These are phyloP conservation scores for Thymus mandschuricus DNA, from an alignment of 257 asterid species.

Conservation along the genomic window DNA sequence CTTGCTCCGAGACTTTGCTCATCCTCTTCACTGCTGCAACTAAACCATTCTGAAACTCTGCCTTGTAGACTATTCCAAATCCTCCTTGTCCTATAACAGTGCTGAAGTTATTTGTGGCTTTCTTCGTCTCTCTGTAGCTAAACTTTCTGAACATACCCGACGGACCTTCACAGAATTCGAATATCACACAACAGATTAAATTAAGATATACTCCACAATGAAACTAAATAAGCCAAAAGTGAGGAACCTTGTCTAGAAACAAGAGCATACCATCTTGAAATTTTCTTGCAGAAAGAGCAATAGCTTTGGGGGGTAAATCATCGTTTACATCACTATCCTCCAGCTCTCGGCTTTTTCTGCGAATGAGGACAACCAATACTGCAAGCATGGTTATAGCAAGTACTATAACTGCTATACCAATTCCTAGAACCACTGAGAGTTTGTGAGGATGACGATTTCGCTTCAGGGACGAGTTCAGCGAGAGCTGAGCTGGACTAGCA, in stretches of 20 bases:
- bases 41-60: conserved; percentile 68
- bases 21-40: conserved; percentile 85
- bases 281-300: conserved; percentile 55
- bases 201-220: conserved; percentile 19
- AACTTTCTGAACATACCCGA: conserved; percentile 76
- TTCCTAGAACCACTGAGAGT: conserved; percentile 59
- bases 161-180: conserved; percentile 60
- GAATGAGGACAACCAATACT: conserved; percentile 62
- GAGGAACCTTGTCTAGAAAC: conserved; percentile 22
- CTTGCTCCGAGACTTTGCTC: conserved; percentile 86
- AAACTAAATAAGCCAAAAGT: background rate
- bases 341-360: conserved; percentile 67
- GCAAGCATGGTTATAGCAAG: conserved; percentile 57
- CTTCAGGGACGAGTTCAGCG: conserved; percentile 42
- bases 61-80: conserved; percentile 87
- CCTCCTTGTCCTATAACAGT: conserved; percentile 91
- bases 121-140: conserved; percentile 85
- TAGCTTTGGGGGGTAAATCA: conserved; percentile 47
- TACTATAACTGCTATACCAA: conserved; percentile 71
- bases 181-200: conserved; percentile 15
- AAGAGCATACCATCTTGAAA: conserved; percentile 66
- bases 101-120: conserved; percentile 80
- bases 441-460: conserved; percentile 57
- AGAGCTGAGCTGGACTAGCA: conserved; percentile 64
- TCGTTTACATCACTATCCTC: conserved; percentile 49